These are phyloP conservation scores for Pelargonium nanum DNA, from an alignment of 345 rosid species.

Conservation along the genomic window DNA sequence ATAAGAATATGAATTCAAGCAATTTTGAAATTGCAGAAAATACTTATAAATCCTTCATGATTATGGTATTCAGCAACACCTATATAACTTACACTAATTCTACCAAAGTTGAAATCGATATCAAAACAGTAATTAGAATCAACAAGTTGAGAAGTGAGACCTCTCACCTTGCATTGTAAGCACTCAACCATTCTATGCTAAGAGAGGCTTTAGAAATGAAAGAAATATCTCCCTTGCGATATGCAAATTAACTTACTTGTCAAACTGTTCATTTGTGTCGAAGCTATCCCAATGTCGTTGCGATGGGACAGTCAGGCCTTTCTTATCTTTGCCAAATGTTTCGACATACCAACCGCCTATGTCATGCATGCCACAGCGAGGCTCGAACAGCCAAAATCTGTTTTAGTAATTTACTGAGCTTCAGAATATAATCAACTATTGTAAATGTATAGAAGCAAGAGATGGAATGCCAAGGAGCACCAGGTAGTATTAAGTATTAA, in stretches of 20 bases:
- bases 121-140: no score
- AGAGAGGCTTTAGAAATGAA: neutral
- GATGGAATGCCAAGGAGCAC: neutral
- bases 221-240: neutral
- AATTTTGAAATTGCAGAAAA: neutral
- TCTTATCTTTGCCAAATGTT: constrained; percentile 77
- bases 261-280: constrained; percentile 36
- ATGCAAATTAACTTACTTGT: constrained; percentile 42
- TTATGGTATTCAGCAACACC: neutral
- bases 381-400: constrained; percentile 97
- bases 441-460: neutral
- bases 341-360: constrained; percentile 97
- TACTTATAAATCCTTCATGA: neutral
- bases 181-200: neutral
- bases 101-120: no score
- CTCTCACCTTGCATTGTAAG: neutral
- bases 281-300: constrained; percentile 77
- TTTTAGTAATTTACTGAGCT: constrained; percentile 10
- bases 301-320: constrained; percentile 48
- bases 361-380: constrained; percentile 81
- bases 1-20: no score
- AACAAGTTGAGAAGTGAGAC: neutral
- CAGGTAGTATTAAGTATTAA: no score
- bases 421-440: neutral
- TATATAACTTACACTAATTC: neutral